phyloP scores from a whole-genome alignment of 2,329 filamentous ascomycete genomes.

The Colletotrichum simmondsii region DNA sequence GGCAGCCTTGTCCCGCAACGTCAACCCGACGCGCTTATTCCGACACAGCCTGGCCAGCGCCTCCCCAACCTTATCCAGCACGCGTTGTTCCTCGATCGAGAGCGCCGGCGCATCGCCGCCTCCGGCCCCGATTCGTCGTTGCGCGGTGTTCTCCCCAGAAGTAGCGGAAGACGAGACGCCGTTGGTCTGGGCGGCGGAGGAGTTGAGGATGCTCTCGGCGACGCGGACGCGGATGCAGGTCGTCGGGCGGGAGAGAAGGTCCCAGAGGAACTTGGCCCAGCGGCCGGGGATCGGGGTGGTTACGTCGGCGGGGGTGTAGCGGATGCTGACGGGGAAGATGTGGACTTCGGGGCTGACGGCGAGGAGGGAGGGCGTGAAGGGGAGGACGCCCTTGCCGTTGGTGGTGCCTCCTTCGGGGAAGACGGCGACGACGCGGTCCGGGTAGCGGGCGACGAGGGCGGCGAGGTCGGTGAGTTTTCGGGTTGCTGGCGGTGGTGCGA shows the following conservation, averaged over 20 bases:
- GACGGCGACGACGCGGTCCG: slow-evolving; percentile 81
- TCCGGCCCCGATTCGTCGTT: slow-evolving; percentile 41
- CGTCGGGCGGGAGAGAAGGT: slow-evolving; percentile 83
- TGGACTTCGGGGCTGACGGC: slow-evolving; percentile 73
- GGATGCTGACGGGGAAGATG: slow-evolving; percentile 90
- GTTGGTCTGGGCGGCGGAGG: slow-evolving; percentile 50
- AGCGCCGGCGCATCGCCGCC: slow-evolving; percentile 39
- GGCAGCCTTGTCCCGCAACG: slow-evolving; percentile 81
- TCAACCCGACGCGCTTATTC: slow-evolving; percentile 89
- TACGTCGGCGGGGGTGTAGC: slow-evolving; percentile 89
- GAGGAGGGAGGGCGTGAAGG: slow-evolving; percentile 82
- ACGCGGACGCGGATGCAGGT: slow-evolving; percentile 93
- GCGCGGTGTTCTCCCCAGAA: slow-evolving; percentile 41
- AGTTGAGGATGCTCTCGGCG: slow-evolving; percentile 76
- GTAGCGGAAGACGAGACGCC: slow-evolving; percentile 42
- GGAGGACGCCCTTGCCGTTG: slow-evolving; percentile 90
- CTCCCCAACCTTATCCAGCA: slow-evolving; percentile 85
- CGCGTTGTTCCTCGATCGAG: slow-evolving; percentile 71
- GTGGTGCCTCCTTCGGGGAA: slow-evolving; percentile 96
- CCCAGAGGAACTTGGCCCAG: slow-evolving; percentile 84
- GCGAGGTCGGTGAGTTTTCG: slow-evolving; percentile 68
- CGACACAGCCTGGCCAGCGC: slow-evolving; percentile 87
- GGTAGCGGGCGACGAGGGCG: slow-evolving; percentile 74
- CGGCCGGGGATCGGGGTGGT: slow-evolving; percentile 87
- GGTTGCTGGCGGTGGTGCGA: slow-evolving; percentile 55